Percentiles rank a stretch among this genome's conserved stretches.
Conservation (phyloP, 768 basidiomycete genomes). For the Phanerochaete sordida region DNA sequence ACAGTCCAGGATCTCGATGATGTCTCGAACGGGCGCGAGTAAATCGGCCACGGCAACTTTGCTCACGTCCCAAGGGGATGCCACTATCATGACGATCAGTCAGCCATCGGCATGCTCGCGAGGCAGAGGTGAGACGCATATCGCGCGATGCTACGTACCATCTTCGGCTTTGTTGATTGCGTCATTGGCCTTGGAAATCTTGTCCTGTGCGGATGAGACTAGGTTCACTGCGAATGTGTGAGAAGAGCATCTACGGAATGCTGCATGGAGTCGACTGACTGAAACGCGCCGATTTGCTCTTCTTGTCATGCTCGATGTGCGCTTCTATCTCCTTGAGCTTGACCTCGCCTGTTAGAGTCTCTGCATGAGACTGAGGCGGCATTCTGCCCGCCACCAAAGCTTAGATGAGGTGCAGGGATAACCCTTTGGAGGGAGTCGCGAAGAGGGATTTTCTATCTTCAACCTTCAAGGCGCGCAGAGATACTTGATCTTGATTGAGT, state of each 20-base stretch:
- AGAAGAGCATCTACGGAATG: not conserved
- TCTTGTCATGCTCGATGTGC: not conserved
- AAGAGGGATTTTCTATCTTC: too few species aligned
- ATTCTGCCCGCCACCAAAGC: too few species aligned
- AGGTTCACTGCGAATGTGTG: not conserved
- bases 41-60: slow-evolving; percentile 3
- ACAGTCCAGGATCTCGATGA: slow-evolving; percentile 17
- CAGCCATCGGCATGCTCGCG: not conserved
- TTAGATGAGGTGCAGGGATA: too few species aligned
- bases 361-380: too few species aligned
- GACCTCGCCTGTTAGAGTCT: not conserved
- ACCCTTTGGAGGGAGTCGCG: too few species aligned
- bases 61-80: not conserved
- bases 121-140: not conserved
- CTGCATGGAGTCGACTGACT: not conserved
- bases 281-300: not conserved
- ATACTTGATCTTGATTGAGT: too few species aligned
- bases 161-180: not conserved
- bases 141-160: not conserved
- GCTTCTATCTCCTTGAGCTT: not conserved
- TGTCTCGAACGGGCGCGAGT: slow-evolving; percentile 22
- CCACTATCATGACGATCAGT: not conserved
- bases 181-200: not conserved
- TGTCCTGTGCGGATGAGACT: not conserved
- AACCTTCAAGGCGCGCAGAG: too few species aligned